These are phyloP conservation scores for Lonicera japonica DNA, from an alignment of 129 eudicot genomes.

Conservation along the genomic window DNA sequence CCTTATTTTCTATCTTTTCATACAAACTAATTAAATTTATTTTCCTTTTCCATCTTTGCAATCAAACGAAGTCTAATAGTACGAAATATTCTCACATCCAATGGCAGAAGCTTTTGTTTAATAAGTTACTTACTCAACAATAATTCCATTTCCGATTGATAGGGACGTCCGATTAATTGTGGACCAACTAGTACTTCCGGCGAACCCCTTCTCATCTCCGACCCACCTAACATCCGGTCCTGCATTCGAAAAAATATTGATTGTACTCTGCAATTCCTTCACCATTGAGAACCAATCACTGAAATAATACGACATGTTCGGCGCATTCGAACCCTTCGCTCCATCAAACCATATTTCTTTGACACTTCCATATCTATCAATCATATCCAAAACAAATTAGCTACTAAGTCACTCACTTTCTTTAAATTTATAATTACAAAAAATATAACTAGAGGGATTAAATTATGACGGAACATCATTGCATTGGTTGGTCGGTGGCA, in stretches of 20 bases:
- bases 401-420: no score
- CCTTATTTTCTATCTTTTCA: no score
- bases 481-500: no score
- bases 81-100: no score
- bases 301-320: conserved; percentile 72
- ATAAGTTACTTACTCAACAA: conserved; percentile 44
- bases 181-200: conserved; percentile 88
- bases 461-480: no score
- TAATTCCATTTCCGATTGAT: conserved; percentile 71
- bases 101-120: background rate
- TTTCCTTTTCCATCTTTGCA: no score
- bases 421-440: no score
- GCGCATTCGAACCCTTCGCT: conserved; percentile 70
- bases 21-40: no score
- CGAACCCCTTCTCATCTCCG: conserved; percentile 72
- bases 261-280: conserved; percentile 71
- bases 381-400: background rate
- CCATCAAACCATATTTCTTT: conserved; percentile 96
- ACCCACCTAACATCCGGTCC: conserved; percentile 91
- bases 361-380: conserved; percentile 61
- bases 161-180: conserved; percentile 63
- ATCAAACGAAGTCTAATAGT: no score
- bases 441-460: no score
- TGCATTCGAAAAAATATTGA: conserved; percentile 90
- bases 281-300: conserved; percentile 83